Conservation (phyloP, 2,329 filamentous ascomycete species). For the Byssothecium circinans region DNA sequence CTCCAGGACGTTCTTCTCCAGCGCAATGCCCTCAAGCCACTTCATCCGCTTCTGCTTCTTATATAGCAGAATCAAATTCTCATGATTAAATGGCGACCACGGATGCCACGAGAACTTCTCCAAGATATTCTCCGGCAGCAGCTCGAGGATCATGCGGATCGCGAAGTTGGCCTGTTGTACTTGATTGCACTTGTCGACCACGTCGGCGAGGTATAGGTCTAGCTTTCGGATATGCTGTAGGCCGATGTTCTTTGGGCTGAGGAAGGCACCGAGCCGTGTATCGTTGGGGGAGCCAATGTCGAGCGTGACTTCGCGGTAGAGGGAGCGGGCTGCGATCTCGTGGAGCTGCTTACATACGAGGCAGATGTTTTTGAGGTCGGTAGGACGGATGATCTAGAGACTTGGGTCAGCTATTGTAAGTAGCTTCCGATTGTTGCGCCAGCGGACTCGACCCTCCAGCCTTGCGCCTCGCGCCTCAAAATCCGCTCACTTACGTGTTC, state of each 20-base stretch:
- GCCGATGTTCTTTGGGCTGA: conserved; percentile 52
- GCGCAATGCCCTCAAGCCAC: conserved; percentile 52
- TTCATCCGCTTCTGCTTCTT: conserved; percentile 53
- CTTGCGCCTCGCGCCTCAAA: not conserved
- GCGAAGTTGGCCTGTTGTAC: conserved; percentile 51
- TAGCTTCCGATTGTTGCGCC: not conserved
- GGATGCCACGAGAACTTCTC: conserved; percentile 56
- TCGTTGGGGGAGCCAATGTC: conserved; percentile 51
- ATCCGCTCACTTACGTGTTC: conserved; percentile 36
- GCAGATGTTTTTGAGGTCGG: conserved; percentile 52
- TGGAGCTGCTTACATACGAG: conserved; percentile 52
- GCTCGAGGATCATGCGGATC: conserved; percentile 52
- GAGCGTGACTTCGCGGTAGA: conserved; percentile 52
- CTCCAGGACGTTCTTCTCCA: conserved; percentile 46
- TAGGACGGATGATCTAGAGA: conserved; percentile 47
- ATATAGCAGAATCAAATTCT: conserved; percentile 52
- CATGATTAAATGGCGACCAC: conserved; percentile 51
- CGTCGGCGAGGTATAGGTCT: conserved; percentile 50
- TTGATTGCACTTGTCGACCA: conserved; percentile 49
- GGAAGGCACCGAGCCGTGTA: conserved; percentile 48
- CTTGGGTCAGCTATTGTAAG: conserved; percentile 2
- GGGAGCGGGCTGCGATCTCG: conserved; percentile 48
- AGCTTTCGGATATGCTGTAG: conserved; percentile 51
- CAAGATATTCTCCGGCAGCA: conserved; percentile 52
- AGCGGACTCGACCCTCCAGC: conserved; percentile 1